These are phyloP conservation scores for Ophiostoma tasmaniense DNA, from an alignment of 2,329 filamentous ascomycete species.

Conservation along the genomic window DNA sequence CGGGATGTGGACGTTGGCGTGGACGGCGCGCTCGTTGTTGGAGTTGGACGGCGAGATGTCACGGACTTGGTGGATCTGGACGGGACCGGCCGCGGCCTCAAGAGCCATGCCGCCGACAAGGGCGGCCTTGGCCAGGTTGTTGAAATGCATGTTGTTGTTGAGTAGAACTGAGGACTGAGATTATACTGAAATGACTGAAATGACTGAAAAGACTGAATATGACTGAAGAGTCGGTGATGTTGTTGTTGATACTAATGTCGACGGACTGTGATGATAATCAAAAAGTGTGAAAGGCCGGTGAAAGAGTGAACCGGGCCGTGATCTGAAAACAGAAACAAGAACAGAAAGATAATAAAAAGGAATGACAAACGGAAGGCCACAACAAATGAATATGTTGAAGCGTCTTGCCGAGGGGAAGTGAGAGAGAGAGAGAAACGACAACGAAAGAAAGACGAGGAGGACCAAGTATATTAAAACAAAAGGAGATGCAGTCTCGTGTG, in stretches of 20 bases:
- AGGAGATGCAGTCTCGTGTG: not conserved
- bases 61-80: conserved; percentile 1
- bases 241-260: not conserved
- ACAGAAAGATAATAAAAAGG: not conserved
- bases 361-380: not conserved
- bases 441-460: not conserved
- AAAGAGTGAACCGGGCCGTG: not conserved
- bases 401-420: not conserved
- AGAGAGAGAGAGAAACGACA: conserved; percentile 7
- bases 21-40: not conserved
- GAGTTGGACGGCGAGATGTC: not conserved
- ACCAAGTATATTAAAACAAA: conserved; percentile 3
- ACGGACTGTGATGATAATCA: not conserved
- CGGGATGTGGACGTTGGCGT: conserved; percentile 1
- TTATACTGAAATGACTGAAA: not conserved
- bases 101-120: conserved; percentile 17
- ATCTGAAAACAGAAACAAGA: not conserved
- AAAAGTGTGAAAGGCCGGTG: not conserved
- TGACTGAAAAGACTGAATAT: no score
- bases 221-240: conserved; percentile 4
- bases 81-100: conserved; percentile 15
- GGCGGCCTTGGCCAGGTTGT: conserved; percentile 11
- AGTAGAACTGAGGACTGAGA: not conserved
- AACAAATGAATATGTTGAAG: not conserved
- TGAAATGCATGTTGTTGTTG: conserved; percentile 15